phyloP scores from a whole-genome alignment of 1,284 basidiomycete genomes.

The Cutaneotrichosporon cyanovorans region DNA sequence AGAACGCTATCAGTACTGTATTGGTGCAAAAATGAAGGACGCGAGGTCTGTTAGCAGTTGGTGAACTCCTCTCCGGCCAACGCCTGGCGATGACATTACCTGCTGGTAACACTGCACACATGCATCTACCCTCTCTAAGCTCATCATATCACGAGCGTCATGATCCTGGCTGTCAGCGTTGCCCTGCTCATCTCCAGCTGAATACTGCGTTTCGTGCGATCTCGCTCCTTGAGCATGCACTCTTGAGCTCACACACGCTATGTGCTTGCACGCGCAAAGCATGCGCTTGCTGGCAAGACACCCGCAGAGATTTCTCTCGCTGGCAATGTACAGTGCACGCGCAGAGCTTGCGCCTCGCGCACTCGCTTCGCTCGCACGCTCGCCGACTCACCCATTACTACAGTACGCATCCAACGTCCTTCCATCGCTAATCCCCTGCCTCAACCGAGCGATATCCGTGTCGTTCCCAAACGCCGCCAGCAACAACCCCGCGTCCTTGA shows the following conservation, averaged over 20 bases:
- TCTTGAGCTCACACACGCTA: no score
- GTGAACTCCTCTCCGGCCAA: no score
- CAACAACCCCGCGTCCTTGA: slow-evolving; percentile 80
- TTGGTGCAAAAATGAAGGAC: no score
- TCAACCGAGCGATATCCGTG: slow-evolving; percentile 45
- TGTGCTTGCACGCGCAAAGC: no score
- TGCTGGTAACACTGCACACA: neutral
- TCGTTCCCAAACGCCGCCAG: slow-evolving; percentile 66
- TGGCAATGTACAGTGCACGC: no score
- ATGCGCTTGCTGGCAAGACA: no score
- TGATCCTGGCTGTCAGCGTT: slow-evolving; percentile 19
- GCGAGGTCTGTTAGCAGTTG: no score
- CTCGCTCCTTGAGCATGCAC: no score
- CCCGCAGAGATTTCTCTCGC: no score
- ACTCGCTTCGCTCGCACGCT: neutral
- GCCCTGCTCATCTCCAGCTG: no score
- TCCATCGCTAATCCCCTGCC: slow-evolving; percentile 35
- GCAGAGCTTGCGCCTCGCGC: neutral
- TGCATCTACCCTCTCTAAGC: neutral
- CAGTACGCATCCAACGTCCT: slow-evolving; percentile 44
- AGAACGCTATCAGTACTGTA: no score
- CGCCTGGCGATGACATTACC: neutral
- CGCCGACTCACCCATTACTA: slow-evolving; percentile 42
- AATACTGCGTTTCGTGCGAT: no score
- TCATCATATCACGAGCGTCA: slow-evolving; percentile 29